phyloP scores from a whole-genome alignment of 2,329 filamentous ascomycete species.

The Lachnellula cervina region DNA sequence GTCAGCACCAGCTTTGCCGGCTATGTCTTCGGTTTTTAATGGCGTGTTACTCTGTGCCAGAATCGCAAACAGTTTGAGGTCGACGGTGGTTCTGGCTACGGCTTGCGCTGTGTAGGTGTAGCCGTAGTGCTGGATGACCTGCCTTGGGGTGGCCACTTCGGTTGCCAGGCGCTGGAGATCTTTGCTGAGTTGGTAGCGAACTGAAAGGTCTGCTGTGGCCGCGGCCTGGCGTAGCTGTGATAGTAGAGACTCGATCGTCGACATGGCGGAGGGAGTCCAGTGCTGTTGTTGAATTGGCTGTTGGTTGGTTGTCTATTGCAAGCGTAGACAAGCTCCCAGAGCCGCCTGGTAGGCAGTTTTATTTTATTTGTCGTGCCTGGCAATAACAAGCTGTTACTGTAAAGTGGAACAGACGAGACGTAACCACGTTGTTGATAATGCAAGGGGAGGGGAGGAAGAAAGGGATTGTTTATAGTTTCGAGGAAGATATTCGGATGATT shows the following conservation, averaged over 20 bases:
- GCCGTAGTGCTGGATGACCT: slow-evolving; percentile 1
- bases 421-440: too few relatives aligned
- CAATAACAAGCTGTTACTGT: too few relatives aligned
- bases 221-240: not conserved
- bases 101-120: not conserved
- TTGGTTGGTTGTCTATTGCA: too few relatives aligned
- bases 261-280: not conserved
- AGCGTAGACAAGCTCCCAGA: too few relatives aligned
- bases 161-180: not conserved
- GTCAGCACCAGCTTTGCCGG: not conserved
- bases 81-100: not conserved
- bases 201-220: not conserved
- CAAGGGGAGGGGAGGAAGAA: too few relatives aligned
- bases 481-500: too few relatives aligned
- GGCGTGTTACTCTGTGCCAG: not conserved
- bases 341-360: too few relatives aligned
- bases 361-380: too few relatives aligned
- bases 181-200: not conserved
- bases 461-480: too few relatives aligned
- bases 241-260: slow-evolving; percentile 5
- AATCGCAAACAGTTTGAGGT: slow-evolving; percentile 1
- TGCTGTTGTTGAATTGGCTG: too few relatives aligned
- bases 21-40: not conserved
- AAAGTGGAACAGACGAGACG: too few relatives aligned
- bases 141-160: not conserved